Evolutionary conservation across 352 stramenopile genomes (phyloP).

Genomic region (Albugo candida): DNA sequence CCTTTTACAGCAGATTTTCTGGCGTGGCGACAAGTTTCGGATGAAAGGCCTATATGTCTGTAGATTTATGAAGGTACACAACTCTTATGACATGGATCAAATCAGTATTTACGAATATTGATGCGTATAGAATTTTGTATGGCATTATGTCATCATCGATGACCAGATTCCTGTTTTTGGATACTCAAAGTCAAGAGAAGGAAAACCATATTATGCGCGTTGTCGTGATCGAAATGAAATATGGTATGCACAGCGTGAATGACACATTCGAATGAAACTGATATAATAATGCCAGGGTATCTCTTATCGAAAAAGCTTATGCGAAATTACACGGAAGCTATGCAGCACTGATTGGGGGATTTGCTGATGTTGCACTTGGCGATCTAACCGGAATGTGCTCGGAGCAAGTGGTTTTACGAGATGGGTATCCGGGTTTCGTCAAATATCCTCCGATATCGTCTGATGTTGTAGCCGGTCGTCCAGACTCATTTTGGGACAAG

Average conservation of each 20-base stretch:
- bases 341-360: slow-evolving; percentile 76
- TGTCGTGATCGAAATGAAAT: slow-evolving; percentile 75
- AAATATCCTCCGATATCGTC: slow-evolving; percentile 38
- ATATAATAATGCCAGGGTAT: slow-evolving; percentile 28
- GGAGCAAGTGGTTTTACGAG: slow-evolving; percentile 74
- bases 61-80: slow-evolving; percentile 77
- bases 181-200: slow-evolving; percentile 56
- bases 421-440: slow-evolving; percentile 53
- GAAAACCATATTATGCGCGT: slow-evolving; percentile 66
- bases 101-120: background rate
- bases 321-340: slow-evolving; percentile 84
- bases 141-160: slow-evolving; percentile 85
- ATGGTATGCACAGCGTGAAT: slow-evolving; percentile 24
- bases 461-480: slow-evolving; percentile 18
- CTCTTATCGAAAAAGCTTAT: slow-evolving; percentile 83
- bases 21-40: slow-evolving; percentile 43
- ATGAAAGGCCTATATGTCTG: slow-evolving; percentile 75
- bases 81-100: background rate
- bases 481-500: slow-evolving; percentile 70
- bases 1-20: slow-evolving; percentile 67
- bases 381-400: slow-evolving; percentile 81
- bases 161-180: slow-evolving; percentile 73
- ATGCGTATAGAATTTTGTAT: slow-evolving; percentile 53
- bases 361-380: slow-evolving; percentile 75
- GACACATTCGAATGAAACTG: slow-evolving; percentile 3